A percentile compares a stretch with the other conserved stretches of the same genome.
These are phyloP conservation scores for Nicotiana knightiana DNA, from an alignment of 257 asterid genomes.

Conservation along the genomic window DNA sequence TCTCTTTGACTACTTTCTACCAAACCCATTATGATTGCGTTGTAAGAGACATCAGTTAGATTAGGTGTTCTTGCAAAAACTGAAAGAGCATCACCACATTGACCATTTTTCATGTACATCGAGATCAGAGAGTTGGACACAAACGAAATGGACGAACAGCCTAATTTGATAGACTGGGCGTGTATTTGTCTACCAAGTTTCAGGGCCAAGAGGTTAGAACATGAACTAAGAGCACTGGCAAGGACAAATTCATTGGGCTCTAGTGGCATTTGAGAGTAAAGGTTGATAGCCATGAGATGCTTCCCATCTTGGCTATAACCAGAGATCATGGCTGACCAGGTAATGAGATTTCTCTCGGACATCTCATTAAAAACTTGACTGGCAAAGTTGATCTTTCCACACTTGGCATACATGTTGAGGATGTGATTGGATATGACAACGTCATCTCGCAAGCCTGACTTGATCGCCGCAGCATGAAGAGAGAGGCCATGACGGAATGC, in stretches of 20 bases:
- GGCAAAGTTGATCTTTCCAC: slow-evolving; percentile 44
- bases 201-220: slow-evolving; percentile 41
- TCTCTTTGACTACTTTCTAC: slow-evolving; percentile 43
- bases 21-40: slow-evolving; percentile 52
- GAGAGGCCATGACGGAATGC: slow-evolving; percentile 31
- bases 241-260: slow-evolving; percentile 55
- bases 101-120: slow-evolving; percentile 66
- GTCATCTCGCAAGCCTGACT: slow-evolving; percentile 40
- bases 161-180: slow-evolving; percentile 44
- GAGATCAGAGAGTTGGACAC: slow-evolving; percentile 56
- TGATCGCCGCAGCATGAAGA: slow-evolving; percentile 57
- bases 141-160: slow-evolving; percentile 37
- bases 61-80: slow-evolving; percentile 27
- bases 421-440: slow-evolving; percentile 40
- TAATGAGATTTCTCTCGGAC: slow-evolving; percentile 45
- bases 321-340: slow-evolving; percentile 73
- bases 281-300: slow-evolving; percentile 34
- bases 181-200: slow-evolving; percentile 60
- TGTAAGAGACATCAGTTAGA: slow-evolving; percentile 45
- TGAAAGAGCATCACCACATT: slow-evolving; percentile 41
- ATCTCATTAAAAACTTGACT: slow-evolving; percentile 53
- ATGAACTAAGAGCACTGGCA: slow-evolving; percentile 61
- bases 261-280: slow-evolving; percentile 42
- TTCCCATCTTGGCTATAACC: slow-evolving; percentile 50
- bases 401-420: slow-evolving; percentile 63